Evolutionary conservation across 202 grass and related monocot genomes (phyloP), one percentile per base, ranked within the genome.

Genomic region (Carex sylvatica): DNA sequence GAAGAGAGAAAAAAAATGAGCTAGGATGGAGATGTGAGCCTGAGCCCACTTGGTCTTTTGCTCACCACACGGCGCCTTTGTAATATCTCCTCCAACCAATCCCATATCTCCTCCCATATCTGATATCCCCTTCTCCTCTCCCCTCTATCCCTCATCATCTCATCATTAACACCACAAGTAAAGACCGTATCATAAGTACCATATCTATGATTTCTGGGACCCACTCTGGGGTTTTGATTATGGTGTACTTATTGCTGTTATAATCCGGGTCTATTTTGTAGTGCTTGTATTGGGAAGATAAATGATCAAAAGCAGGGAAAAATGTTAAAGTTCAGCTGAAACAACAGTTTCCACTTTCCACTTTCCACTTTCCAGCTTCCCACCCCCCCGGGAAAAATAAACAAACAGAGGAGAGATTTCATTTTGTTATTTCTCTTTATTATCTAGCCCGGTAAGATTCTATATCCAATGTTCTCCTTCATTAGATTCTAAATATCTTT

Each of bases 81-180:
- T 18, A 89, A 84, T 86, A 84, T 89, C 90, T 92, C 55, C 87
- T 78, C 78, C 62, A 83, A 83, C 87, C 90, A 92, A 87, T 92
- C 82, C 65, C 86, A 62, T 82, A 55, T 61, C 75, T 74, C 67
- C 80, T 38, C 65, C 73, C 56, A 58, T 55, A 84, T 38, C 65
- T 65, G 47, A 58, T 55, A 84, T 56, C 61, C 44, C 79, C 80
- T 79, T 75, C 87, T 80, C 82, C 82, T 76, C 74, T 74, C 71
- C 35, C 72, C 33, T 5, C 14, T 61, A 8, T 9, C 16, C 56
- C 20, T 53, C 10, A 11, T 49, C 13, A 1, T 49, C 20, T 53
- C 10, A 11, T 49, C 13, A 1, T 49, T 19, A 23, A 51, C 71
- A 18, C 78, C 60, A 2, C 28, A 9, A 28, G 6, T 60, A 18